Percentiles rank a stretch among this genome's conserved stretches.
Conservation (phyloP, 192 early-diverging fungal species). For the Backusella luteola region DNA sequence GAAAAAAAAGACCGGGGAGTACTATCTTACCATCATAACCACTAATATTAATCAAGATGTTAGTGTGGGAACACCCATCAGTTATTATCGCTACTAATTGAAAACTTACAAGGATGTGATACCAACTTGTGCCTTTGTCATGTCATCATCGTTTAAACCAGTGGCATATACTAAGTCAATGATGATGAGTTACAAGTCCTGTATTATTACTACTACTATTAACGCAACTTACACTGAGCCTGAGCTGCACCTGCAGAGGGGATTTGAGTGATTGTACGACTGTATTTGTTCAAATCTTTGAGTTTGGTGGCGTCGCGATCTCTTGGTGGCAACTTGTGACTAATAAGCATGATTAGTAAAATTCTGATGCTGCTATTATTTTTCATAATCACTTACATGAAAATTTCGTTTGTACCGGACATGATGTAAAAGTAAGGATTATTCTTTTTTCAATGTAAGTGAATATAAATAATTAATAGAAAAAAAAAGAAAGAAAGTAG, state of each 20-base stretch:
- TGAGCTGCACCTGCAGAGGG: conserved; percentile 82
- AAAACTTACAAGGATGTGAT: conserved; percentile 85
- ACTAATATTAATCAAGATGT: conserved; percentile 29
- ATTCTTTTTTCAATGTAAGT: neutral
- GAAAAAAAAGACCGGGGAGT: neutral
- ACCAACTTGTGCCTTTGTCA: conserved; percentile 90
- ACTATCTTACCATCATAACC: conserved; percentile 72
- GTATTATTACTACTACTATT: neutral
- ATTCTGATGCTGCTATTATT: neutral
- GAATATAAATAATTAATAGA: neutral
- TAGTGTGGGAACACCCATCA: neutral
- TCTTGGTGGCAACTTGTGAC: conserved; percentile 29
- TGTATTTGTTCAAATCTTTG: conserved; percentile 65
- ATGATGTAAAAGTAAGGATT: neutral
- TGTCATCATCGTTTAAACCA: conserved; percentile 79
- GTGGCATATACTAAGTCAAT: conserved; percentile 76
- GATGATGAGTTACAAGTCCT: neutral
- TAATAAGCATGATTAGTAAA: neutral
- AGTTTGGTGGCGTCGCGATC: conserved; percentile 23
- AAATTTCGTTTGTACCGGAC: conserved; percentile 16
- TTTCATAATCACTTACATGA: conserved; percentile 8
- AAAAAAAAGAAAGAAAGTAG: neutral
- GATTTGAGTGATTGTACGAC: conserved; percentile 75
- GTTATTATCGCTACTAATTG: neutral
- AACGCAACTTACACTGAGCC: conserved; percentile 66